Evolutionary conservation across 148 eudicot species (phyloP).

Genomic region (Rhododendron molle): DNA sequence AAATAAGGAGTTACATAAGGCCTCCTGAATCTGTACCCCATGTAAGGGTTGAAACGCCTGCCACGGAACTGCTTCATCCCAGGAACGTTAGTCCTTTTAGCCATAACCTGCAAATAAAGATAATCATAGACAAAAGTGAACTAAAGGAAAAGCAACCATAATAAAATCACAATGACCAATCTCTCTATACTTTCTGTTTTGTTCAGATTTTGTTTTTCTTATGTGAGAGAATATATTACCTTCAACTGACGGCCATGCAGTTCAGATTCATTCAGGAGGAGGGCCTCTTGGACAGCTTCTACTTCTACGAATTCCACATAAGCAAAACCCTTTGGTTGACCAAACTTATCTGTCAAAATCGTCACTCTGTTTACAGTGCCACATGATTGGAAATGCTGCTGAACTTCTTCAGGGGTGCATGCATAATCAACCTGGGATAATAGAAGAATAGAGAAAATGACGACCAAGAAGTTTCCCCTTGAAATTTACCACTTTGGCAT

Average conservation of each 20-base stretch:
- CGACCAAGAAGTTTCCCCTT: background rate
- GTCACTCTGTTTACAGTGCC: slow-evolving; percentile 92
- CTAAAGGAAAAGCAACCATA: background rate
- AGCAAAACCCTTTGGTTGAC: slow-evolving; percentile 97
- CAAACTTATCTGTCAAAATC: slow-evolving; percentile 87
- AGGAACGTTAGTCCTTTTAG: slow-evolving; percentile 91
- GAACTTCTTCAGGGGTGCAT: slow-evolving; percentile 98
- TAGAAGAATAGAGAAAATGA: background rate
- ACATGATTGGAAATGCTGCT: slow-evolving; percentile 91
- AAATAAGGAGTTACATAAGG: slow-evolving; percentile 65
- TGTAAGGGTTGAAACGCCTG: slow-evolving; percentile 60
- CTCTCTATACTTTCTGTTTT: background rate
- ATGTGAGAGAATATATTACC: slow-evolving; percentile 28
- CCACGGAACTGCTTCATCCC: slow-evolving; percentile 85
- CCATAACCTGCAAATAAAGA: slow-evolving; percentile 49
- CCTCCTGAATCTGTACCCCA: slow-evolving; percentile 60
- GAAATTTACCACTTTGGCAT: background rate
- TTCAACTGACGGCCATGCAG: slow-evolving; percentile 94
- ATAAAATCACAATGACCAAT: background rate
- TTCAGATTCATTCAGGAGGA: slow-evolving; percentile 79
- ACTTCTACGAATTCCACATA: slow-evolving; percentile 89
- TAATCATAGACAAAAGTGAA: background rate
- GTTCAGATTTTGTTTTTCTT: too few species aligned
- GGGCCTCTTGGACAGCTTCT: slow-evolving; percentile 89
- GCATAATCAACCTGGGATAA: slow-evolving; percentile 88